Conservation (phyloP, 768 basidiomycete genomes). For the Mycena alexandri region DNA sequence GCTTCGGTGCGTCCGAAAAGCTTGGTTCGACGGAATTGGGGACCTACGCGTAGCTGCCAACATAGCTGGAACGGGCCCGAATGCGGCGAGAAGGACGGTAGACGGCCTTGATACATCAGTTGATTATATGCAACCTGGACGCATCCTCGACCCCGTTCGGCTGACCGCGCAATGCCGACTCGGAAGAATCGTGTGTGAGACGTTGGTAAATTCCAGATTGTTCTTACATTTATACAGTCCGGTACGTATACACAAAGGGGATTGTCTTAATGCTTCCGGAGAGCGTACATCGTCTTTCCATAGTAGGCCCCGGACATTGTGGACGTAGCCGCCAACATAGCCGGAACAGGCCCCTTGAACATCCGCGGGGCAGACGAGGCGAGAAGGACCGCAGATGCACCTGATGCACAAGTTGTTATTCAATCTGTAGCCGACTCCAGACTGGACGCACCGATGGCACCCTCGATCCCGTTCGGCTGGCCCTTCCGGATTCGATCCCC, state of each 20-base stretch:
- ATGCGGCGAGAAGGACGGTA: too few relatives aligned
- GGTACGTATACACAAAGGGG: neutral
- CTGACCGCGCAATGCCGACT: too few relatives aligned
- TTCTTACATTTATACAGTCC: neutral
- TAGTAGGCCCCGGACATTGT: constrained; percentile 76
- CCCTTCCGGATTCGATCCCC: constrained; percentile 82
- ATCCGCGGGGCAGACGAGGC: constrained; percentile 81
- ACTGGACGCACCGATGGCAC: constrained; percentile 72
- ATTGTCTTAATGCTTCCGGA: constrained; percentile 31
- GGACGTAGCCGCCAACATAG: constrained; percentile 71
- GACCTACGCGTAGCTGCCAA: too few relatives aligned
- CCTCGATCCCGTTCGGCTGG: constrained; percentile 79
- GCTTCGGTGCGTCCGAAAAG: too few relatives aligned
- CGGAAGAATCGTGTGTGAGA: too few relatives aligned
- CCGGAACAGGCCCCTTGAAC: constrained; percentile 81
- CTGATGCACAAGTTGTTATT: constrained; percentile 48
- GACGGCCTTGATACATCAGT: too few relatives aligned
- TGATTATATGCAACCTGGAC: too few relatives aligned
- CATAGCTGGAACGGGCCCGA: too few relatives aligned
- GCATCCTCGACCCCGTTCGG: too few relatives aligned
- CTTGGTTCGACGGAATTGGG: too few relatives aligned
- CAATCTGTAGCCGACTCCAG: neutral
- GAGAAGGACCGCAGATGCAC: constrained; percentile 81
- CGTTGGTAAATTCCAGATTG: too few relatives aligned
- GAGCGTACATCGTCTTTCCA: constrained; percentile 66